phyloP scores from a whole-genome alignment of 192 early-diverging fungal genomes.

The Ambispora gerdemannii region DNA sequence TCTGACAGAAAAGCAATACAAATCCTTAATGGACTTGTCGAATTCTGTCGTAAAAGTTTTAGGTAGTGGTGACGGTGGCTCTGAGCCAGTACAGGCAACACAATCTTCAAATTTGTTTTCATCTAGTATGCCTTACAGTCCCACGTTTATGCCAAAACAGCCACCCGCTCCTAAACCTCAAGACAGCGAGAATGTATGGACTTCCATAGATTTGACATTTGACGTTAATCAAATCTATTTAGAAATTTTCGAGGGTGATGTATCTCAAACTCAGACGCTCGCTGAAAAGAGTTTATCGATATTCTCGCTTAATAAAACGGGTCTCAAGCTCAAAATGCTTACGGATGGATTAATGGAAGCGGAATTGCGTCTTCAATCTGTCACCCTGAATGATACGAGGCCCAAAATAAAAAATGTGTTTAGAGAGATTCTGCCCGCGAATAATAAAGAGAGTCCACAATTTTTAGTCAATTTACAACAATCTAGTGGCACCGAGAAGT shows the following conservation, averaged over 20 bases:
- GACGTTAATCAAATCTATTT: constrained; percentile 69
- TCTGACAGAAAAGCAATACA: constrained; percentile 81
- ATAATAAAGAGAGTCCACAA: constrained; percentile 60
- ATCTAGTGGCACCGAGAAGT: constrained; percentile 42
- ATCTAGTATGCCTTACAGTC: constrained; percentile 1
- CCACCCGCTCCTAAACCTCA: not conserved
- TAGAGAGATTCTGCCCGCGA: constrained; percentile 77
- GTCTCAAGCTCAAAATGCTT: constrained; percentile 53
- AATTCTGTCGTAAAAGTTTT: constrained; percentile 52
- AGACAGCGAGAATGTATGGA: constrained; percentile 28
- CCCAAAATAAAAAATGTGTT: constrained; percentile 73
- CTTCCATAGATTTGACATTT: constrained; percentile 56
- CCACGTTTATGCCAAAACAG: not conserved
- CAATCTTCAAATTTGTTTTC: constrained; percentile 30
- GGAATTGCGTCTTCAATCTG: constrained; percentile 64
- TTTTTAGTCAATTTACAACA: constrained; percentile 49
- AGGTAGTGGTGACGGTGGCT: constrained; percentile 34
- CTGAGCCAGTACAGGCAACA: constrained; percentile 26
- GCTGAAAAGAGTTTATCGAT: constrained; percentile 51
- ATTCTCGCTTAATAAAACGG: constrained; percentile 48
- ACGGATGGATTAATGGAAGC: constrained; percentile 64
- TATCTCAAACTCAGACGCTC: constrained; percentile 47
- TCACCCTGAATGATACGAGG: constrained; percentile 79
- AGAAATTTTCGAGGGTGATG: constrained; percentile 73
- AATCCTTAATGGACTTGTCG: constrained; percentile 66